Evolutionary conservation across 176 grass and related monocot species (phyloP), one percentile per base, ranked within the genome.

Genomic region (Canna indica): DNA sequence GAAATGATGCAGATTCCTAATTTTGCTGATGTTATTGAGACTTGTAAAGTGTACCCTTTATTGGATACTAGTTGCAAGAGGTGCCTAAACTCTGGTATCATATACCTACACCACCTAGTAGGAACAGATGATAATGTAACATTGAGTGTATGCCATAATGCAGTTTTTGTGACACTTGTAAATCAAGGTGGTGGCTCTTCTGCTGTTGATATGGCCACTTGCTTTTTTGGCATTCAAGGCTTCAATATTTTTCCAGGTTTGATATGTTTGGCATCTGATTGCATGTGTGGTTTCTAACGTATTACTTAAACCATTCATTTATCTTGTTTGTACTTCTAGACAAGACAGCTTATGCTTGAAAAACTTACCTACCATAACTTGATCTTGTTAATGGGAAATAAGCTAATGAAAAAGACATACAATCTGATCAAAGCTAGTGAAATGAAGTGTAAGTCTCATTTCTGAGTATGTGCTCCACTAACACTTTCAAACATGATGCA

Each of bases 1-100:
- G 82, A 99, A 78, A 99, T 99, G 86, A 93, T 99, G 94, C 94
- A 93, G 24, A 93, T 90, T 15, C 94, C 89, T 0, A 87, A 81
- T 47, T 99, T 99, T 69, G 73, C 65, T 63, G 86, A 93, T 54
- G 89, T 99, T 11, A 73, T 88, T 7, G 87, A 82, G 14, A 99
- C 85, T 78, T 99, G 94, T 71, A 79, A 86, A 72, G 79, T 83
- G 7, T 84, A 86, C 5, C 84, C 93, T 24, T 90, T 86, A 30
- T 82, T 83, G 25, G 84, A 93, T 61, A 85, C 82, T 66, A 87
- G 89, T 67, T 99, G 94, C 90, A 99, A 99, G 80, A 90, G 84
- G 4, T 99, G 94, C 78, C 81, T 99, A 32, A 99, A 99, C 58
- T 90, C 86, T 17, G 94, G 94, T 39, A 90, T 99, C 20, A 61